These are phyloP conservation scores for Grosmannia clavigera DNA, from an alignment of 2,329 filamentous ascomycete species.

Conservation along the genomic window DNA sequence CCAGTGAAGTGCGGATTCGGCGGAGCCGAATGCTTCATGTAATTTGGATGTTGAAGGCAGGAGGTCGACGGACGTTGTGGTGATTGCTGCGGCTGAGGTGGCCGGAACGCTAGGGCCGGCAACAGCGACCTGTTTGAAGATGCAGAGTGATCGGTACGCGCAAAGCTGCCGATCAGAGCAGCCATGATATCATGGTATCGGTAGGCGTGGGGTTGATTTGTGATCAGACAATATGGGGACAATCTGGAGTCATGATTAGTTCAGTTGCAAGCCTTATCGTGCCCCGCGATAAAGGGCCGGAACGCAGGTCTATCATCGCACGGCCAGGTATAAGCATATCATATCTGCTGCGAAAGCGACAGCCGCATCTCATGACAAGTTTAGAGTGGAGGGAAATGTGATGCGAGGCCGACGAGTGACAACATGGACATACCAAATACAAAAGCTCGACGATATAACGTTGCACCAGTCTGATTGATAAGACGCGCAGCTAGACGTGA, in stretches of 20 bases:
- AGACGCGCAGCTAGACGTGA: too few relatives aligned
- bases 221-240: background rate
- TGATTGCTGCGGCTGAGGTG: background rate
- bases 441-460: too few relatives aligned
- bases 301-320: background rate
- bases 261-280: conserved; percentile 10
- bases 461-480: too few relatives aligned
- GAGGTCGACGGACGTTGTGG: background rate
- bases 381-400: too few relatives aligned
- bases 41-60: background rate
- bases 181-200: conserved; percentile 40
- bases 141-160: conserved; percentile 58
- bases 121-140: conserved; percentile 31
- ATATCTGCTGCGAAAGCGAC: too few relatives aligned
- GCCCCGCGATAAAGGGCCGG: conserved; percentile 11
- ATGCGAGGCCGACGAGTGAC: too few relatives aligned
- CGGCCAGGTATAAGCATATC: background rate
- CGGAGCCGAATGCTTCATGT: background rate
- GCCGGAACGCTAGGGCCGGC: background rate
- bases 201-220: background rate
- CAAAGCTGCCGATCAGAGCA: conserved; percentile 52
- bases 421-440: too few relatives aligned
- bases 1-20: background rate
- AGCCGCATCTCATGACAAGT: too few relatives aligned
- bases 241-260: conserved; percentile 9